Evolutionary conservation across 164 flowering plant genomes (phyloP), one percentile per base, ranked within the genome.

Genomic region (Macadamia integrifolia): DNA sequence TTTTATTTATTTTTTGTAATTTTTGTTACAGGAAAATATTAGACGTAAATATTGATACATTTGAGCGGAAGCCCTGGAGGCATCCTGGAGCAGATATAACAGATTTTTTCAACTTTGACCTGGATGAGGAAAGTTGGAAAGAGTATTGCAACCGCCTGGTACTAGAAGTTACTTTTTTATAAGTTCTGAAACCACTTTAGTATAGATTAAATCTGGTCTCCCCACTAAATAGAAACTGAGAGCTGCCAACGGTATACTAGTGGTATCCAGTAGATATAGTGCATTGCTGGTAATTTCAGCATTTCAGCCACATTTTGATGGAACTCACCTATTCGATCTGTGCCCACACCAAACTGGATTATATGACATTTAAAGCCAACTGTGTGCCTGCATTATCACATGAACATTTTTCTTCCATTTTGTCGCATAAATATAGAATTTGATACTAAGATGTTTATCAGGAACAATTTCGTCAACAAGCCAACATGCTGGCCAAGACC

Each of bases 41-140:
- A 8, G 85, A 86, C 64, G 74, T 83, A 65, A 74, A 75, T 69
- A 73, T 83, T 72, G 82, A 85, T 63, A 18, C 72, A 40, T 78
- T 86, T 61, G 81, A 82, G 48, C 69, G 70, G 71, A 88, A 86
- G 74, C 84, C 85, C 28, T 85, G 93, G 90, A 83, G 84, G 75
- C 46, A 75, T 74, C 81, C 82, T 66, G 88, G 86, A 60, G 86
- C 74, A 11, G 85, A 85, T 77, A 72, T 80, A 30, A 79, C 88
- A 29, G 86, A 85, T 71, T 88, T 74, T 71, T 88, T 88, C 64
- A 88, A 88, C 64, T 86, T 81, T 72, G 88, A 86, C 28, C 80
- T 88, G 49, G 74, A 82, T n/a, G 90, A 88, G 83, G 83, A 81
- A 64, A 82, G 84, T 65, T 86, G 93, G 93, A 86, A 83, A 69